Evolutionary conservation across 331 rosid genomes (phyloP), one percentile per base, ranked within the genome.

Genomic region (Saraca asoca): DNA sequence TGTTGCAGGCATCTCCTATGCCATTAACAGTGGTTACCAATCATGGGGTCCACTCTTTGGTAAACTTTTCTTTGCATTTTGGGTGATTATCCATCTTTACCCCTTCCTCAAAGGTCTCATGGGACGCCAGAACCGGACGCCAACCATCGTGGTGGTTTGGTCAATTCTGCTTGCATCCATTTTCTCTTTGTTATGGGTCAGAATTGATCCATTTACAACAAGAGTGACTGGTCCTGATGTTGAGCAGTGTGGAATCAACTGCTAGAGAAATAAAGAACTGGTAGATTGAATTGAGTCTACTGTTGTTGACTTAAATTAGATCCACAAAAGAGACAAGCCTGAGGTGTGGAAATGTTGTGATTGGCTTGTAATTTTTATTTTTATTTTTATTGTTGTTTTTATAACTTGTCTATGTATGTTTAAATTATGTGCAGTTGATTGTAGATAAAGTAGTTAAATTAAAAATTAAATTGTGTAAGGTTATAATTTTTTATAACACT

Each of bases 1-100:
- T 10, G 98, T 93, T 24, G 98, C 98, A 0, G 98, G 98, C 6
- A 88, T 93, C 78, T 93, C 98, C 2, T 93, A 93, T 7, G 98
- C 98, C 31, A 60, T 93, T 63, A 93, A 93, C 73, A 93, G 97
- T 4, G 98, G 98, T 12, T 93, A 93, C 90, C 98, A 93, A 57
- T 93, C 98, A 38, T 93, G 98, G 98, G 98, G 98, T 64, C 98
- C 98, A 7, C 85, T 93, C 48, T 93, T 93, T 17, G 98, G 98
- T 52, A 93, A 93, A 87, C 96, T 93, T 37, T 93, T 93, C 85
- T 93, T 93, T n/a, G 95, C 98, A 67, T 93, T 93, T 31, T 93
- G 98, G 98, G 98, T 93, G 96, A 93, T 93, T 50, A 69, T 93
- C 76, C 98, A 93, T 84, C 87, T 93, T 15, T 93, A 93, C 35